Conservation (phyloP, 345 rosid species). For the Syzygium grande region DNA sequence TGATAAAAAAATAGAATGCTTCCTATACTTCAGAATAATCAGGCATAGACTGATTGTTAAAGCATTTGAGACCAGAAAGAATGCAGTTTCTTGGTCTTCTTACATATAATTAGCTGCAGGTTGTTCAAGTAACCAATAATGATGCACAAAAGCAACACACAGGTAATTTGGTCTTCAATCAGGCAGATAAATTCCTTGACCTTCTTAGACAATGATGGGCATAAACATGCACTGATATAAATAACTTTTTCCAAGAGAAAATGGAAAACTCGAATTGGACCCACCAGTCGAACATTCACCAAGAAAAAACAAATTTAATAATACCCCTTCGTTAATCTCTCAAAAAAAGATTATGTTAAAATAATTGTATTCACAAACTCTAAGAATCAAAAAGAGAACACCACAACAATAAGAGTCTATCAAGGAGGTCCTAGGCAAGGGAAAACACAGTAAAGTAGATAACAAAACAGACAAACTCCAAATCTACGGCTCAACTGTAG, state of each 20-base stretch:
- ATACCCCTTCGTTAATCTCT: not conserved
- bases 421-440: not conserved
- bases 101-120: not conserved
- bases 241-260: not conserved
- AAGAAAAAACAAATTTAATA: not conserved
- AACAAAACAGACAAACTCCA: not conserved
- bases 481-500: constrained; percentile 33
- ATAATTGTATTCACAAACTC: not conserved
- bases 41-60: not conserved
- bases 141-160: not conserved
- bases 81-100: not conserved
- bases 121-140: not conserved
- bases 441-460: not conserved
- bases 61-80: not conserved
- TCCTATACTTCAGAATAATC: not conserved
- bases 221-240: not conserved
- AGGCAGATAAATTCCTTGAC: not conserved
- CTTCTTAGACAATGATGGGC: not conserved
- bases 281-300: not conserved
- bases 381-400: not conserved
- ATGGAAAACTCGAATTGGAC: not conserved
- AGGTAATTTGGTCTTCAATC: not conserved
- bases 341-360: not conserved
- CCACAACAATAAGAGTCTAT: not conserved
- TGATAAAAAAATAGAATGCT: not conserved